phyloP scores from a whole-genome alignment of 148 eudicot species.

The Rhododendron mucronatum region DNA sequence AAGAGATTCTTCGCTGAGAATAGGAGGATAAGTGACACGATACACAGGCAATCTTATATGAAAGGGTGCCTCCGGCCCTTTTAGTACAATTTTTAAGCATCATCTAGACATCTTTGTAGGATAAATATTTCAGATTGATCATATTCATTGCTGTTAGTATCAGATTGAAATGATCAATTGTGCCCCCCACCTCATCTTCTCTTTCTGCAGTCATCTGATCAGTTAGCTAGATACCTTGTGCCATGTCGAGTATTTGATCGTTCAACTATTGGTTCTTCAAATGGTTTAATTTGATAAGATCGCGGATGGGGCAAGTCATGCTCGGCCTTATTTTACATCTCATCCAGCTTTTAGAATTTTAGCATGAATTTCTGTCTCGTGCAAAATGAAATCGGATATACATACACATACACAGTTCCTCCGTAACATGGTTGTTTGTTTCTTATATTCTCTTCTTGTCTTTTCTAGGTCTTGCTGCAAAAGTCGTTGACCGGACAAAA shows the following conservation, averaged over 20 bases:
- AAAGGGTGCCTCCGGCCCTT: neutral
- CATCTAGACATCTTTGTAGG: neutral
- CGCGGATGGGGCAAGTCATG: too few relatives aligned
- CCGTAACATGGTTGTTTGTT: neutral
- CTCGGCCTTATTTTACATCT: too few relatives aligned
- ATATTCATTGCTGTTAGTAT: neutral
- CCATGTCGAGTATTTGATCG: too few relatives aligned
- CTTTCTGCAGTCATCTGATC: neutral
- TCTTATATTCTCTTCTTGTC: neutral
- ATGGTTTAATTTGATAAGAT: too few relatives aligned
- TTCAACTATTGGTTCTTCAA: too few relatives aligned
- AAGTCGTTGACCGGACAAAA: slow-evolving; percentile 61
- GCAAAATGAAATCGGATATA: too few relatives aligned
- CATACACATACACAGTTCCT: too few relatives aligned
- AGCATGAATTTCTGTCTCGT: too few relatives aligned
- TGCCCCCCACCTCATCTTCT: neutral
- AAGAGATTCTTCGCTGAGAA: neutral
- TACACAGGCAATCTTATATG: neutral
- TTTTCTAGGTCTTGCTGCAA: slow-evolving; percentile 72
- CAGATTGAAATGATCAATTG: neutral
- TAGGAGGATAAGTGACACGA: neutral
- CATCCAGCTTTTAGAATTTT: too few relatives aligned
- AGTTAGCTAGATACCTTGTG: too few relatives aligned
- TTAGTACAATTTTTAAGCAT: neutral
- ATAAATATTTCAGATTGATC: neutral